phyloP scores from a whole-genome alignment of 192 early-diverging fungal species.

The Chytriomyces sp. region DNA sequence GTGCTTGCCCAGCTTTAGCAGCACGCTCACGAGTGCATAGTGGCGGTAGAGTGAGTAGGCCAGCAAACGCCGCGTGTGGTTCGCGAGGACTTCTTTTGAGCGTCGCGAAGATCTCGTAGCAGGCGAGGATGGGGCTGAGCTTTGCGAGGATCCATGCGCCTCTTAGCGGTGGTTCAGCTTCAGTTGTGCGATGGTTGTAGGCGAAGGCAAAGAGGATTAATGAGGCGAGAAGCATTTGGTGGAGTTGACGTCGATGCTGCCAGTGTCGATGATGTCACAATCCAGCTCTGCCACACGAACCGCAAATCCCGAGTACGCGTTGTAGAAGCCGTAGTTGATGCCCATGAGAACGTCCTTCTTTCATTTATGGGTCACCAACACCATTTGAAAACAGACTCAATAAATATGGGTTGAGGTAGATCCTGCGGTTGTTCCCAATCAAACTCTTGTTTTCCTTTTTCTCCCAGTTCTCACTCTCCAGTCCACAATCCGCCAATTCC shows the following conservation, averaged over 20 bases:
- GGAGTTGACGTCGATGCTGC: conserved; percentile 64
- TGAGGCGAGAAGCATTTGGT: conserved; percentile 66
- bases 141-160: conserved; percentile 89
- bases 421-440: conserved; percentile 90
- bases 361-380: not conserved
- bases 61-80: conserved; percentile 78
- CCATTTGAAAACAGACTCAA: too few relatives aligned
- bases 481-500: conserved; percentile 31
- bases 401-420: conserved; percentile 53
- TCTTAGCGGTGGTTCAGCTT: conserved; percentile 85
- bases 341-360: conserved; percentile 41
- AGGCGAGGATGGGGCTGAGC: conserved; percentile 73
- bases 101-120: conserved; percentile 74
- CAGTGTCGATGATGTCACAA: conserved; percentile 54
- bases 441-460: conserved; percentile 59
- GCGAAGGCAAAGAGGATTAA: conserved; percentile 86
- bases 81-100: conserved; percentile 61
- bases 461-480: conserved; percentile 41
- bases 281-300: conserved; percentile 58
- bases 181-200: conserved; percentile 82
- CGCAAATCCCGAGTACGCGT: conserved; percentile 76
- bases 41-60: conserved; percentile 85
- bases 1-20: conserved; percentile 82
- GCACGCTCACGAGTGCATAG: conserved; percentile 74
- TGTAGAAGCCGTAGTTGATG: conserved; percentile 88